Percentiles rank a stretch among this genome's conserved stretches.
Evolutionary conservation across 306 rosid genomes (phyloP).

Genomic region (Prunus persica): Prunus_persica_NCBIv2 NC_034014.1:12083001-12083500

Average conservation of each 20-base stretch:
- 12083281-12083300: not conserved
- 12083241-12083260: not conserved
- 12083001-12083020: not conserved
- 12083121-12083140: not conserved
- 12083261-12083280: not conserved
- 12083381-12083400: not conserved
- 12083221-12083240: not conserved
- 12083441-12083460: not conserved
- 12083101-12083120: not conserved
- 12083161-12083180: not conserved
- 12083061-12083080: not conserved
- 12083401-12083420: not conserved
- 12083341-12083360: not conserved
- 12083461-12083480: not conserved
- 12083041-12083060: not conserved
- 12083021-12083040: not conserved
- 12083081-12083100: not conserved
- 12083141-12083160: not conserved
- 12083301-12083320: not conserved
- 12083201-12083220: not conserved
- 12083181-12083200: not conserved
- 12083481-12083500: not conserved
- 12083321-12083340: no score
- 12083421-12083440: not conserved
- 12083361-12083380: not conserved